Evolutionary conservation across 495 filamentous ascomycete species (phyloP).

Genomic region (Arthonia radiata): DNA sequence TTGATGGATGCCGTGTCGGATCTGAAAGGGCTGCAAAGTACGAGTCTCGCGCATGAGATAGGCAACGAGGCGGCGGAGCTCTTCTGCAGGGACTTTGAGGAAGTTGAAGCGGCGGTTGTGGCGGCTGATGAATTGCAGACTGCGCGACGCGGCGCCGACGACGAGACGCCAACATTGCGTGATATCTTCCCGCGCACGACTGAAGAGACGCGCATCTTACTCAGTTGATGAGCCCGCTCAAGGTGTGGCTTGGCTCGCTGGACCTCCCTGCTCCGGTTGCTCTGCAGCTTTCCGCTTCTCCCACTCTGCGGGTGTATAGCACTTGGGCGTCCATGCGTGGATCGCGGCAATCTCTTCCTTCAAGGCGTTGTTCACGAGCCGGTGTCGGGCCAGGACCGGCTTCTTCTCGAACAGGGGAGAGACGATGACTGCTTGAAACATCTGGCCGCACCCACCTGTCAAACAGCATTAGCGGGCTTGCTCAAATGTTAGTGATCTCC

Average conservation of each 20-base stretch:
- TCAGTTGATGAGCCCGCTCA: no score
- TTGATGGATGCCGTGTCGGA: slow-evolving; percentile 76
- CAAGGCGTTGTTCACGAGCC: slow-evolving; percentile 65
- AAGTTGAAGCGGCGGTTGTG: slow-evolving; percentile 46
- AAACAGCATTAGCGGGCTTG: background rate
- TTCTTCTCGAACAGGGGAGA: slow-evolving; percentile 71
- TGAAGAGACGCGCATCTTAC: slow-evolving; percentile 60
- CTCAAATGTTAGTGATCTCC: slow-evolving; percentile 1
- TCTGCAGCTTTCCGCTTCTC: slow-evolving; percentile 37
- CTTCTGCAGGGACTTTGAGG: slow-evolving; percentile 83
- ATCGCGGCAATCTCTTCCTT: slow-evolving; percentile 87
- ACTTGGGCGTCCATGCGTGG: slow-evolving; percentile 97
- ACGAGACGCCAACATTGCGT: slow-evolving; percentile 25
- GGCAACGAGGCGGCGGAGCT: slow-evolving; percentile 62
- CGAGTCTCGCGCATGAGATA: slow-evolving; percentile 42
- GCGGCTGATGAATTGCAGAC: slow-evolving; percentile 27
- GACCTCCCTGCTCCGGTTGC: no score
- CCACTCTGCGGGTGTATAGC: slow-evolving; percentile 88
- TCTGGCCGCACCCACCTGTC: slow-evolving; percentile 84
- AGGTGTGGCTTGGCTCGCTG: no score
- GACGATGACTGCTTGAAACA: slow-evolving; percentile 79
- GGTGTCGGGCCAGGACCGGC: slow-evolving; percentile 64
- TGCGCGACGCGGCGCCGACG: slow-evolving; percentile 15
- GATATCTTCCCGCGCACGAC: slow-evolving; percentile 60
- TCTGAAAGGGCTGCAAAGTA: slow-evolving; percentile 43